Evolutionary conservation across 2,329 filamentous ascomycete species (phyloP).

Genomic region (Coleophoma crateriformis): DNA sequence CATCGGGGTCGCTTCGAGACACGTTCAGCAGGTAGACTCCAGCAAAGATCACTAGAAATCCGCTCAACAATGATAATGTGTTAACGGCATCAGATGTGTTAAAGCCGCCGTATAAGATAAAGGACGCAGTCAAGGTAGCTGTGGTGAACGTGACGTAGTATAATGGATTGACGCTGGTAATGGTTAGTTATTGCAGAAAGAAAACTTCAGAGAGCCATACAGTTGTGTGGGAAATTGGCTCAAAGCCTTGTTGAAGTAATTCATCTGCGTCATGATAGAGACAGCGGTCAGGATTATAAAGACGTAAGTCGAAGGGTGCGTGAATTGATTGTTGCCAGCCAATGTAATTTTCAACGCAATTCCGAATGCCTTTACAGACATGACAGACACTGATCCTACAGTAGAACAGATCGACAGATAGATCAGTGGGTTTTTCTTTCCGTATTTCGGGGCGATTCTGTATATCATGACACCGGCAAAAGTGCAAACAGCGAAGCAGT

Average conservation of each 20-base stretch:
- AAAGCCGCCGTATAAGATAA: constrained; percentile 93
- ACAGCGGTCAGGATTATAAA: constrained; percentile 90
- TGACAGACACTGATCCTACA: constrained; percentile 94
- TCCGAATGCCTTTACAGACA: constrained; percentile 98
- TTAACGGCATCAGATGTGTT: constrained; percentile 91
- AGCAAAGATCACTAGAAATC: constrained; percentile 91
- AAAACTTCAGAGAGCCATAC: constrained; percentile 48
- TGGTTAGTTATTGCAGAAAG: constrained; percentile 4
- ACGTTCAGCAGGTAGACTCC: constrained; percentile 95
- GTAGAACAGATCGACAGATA: constrained; percentile 98
- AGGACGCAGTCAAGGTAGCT: constrained; percentile 87
- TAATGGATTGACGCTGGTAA: constrained; percentile 59
- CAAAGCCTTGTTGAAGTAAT: constrained; percentile 98
- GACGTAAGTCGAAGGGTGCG: constrained; percentile 91
- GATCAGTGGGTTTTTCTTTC: constrained; percentile 92
- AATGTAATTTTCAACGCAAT: constrained; percentile 96
- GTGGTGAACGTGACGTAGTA: constrained; percentile 99
- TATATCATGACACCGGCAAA: constrained; percentile 97
- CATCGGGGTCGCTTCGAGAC: constrained; percentile 86
- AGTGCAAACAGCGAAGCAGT: constrained; percentile 71
- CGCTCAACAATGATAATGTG: constrained; percentile 85
- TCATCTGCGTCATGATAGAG: constrained; percentile 98
- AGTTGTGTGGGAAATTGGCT: constrained; percentile 97
- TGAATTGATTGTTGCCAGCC: constrained; percentile 90
- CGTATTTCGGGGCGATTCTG: constrained; percentile 80